Evolutionary conservation across 805 yeast genomes (phyloP).

Genomic region (Ogataea methanolica): DNA sequence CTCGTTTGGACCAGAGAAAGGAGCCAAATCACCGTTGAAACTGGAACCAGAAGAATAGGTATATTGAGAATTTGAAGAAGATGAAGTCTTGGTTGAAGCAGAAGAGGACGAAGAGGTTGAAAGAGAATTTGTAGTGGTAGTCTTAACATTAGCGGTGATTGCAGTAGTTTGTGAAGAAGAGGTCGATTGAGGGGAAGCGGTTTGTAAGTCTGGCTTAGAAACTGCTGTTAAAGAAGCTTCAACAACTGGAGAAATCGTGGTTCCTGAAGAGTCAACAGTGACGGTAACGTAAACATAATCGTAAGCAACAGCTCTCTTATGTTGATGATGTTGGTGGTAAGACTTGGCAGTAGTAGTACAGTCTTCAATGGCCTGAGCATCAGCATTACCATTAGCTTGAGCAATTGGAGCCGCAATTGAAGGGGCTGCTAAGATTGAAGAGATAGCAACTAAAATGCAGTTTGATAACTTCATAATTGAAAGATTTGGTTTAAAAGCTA

Average conservation of each 20-base stretch:
- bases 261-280: constrained; percentile 46
- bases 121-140: constrained; percentile 14
- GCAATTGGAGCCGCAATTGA: constrained; percentile 31
- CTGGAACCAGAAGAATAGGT: constrained; percentile 27
- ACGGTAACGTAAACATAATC: constrained; percentile 47
- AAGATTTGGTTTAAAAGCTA: neutral
- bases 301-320: constrained; percentile 52
- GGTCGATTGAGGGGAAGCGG: constrained; percentile 17
- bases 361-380: constrained; percentile 30
- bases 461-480: constrained; percentile 21
- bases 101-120: constrained; percentile 23
- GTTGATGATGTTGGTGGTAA: constrained; percentile 57
- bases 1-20: constrained; percentile 41
- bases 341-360: constrained; percentile 36
- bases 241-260: constrained; percentile 35
- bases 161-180: constrained; percentile 28
- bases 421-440: constrained; percentile 20
- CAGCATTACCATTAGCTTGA: constrained; percentile 33
- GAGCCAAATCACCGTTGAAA: constrained; percentile 48
- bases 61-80: constrained; percentile 49
- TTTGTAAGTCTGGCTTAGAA: constrained; percentile 1
- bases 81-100: constrained; percentile 21
- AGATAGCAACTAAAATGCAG: constrained; percentile 21
- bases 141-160: constrained; percentile 34
- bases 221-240: constrained; percentile 21